These are phyloP conservation scores for Rhytidiadelphus loreus DNA, from an alignment of 225 moss, liverwort and hornwort species.

Conservation along the genomic window DNA sequence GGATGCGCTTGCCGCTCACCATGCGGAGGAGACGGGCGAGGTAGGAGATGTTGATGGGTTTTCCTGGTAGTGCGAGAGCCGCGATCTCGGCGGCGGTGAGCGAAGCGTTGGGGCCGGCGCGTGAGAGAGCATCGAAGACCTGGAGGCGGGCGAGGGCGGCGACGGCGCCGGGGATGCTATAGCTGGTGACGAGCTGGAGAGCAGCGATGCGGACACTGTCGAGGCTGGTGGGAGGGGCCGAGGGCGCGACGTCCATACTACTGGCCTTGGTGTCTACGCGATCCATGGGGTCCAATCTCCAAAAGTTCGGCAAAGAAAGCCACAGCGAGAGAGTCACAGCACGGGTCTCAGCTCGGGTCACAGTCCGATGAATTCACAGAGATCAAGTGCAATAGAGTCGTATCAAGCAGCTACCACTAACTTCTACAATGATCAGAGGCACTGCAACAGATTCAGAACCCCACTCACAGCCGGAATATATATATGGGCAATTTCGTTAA, in stretches of 20 bases:
- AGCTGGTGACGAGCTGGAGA: neutral
- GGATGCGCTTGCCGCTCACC: neutral
- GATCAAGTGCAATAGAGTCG: neutral
- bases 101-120: neutral
- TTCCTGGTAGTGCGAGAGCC: neutral
- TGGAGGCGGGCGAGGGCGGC: neutral
- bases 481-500: no score
- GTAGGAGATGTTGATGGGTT: neutral
- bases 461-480: neutral
- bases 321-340: neutral
- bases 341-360: neutral
- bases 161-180: neutral
- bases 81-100: neutral
- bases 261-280: neutral
- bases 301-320: neutral
- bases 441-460: neutral
- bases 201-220: neutral
- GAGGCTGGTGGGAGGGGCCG: neutral
- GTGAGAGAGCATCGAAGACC: neutral
- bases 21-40: neutral
- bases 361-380: neutral
- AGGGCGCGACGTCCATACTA: neutral
- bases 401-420: neutral
- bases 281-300: neutral
- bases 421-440: neutral